Evolutionary conservation across 2,329 filamentous ascomycete genomes (phyloP).

Genomic region (Cytospora paraplurivora): DNA sequence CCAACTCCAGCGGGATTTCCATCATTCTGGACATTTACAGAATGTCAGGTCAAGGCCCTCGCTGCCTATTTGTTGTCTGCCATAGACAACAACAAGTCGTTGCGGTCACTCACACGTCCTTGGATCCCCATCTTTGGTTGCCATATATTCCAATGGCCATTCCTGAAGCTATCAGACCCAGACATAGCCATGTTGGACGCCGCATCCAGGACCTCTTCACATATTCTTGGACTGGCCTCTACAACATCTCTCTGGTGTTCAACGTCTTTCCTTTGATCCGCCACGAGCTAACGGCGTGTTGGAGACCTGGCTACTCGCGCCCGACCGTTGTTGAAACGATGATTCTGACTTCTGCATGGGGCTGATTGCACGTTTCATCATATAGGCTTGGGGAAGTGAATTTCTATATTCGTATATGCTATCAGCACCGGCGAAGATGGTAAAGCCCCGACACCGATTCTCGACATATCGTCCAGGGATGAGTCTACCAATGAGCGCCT

Average conservation of each 20-base stretch:
- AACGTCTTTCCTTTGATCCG: background rate
- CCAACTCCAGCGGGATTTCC: background rate
- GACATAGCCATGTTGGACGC: constrained; percentile 5
- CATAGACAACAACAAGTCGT: background rate
- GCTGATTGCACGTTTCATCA: background rate
- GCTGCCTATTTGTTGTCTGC: background rate
- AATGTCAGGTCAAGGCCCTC: background rate
- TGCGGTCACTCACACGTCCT: background rate
- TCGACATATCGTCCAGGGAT: background rate
- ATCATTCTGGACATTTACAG: background rate
- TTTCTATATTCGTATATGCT: background rate
- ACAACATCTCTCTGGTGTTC: background rate
- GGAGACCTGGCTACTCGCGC: background rate
- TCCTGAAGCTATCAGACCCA: background rate
- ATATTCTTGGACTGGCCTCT: constrained; percentile 7
- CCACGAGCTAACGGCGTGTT: background rate
- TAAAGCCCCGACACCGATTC: background rate
- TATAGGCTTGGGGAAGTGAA: background rate
- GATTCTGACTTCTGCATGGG: background rate
- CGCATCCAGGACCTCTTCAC: constrained; percentile 10
- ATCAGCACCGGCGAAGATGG: background rate
- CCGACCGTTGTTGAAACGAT: background rate
- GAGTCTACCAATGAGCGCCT: background rate
- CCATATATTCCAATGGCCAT: background rate
- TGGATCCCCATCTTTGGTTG: background rate